Base-by-base conservation (phyloP, 2,329 filamentous ascomycete genomes). In the Sclerotinia subarctica region DNA sequence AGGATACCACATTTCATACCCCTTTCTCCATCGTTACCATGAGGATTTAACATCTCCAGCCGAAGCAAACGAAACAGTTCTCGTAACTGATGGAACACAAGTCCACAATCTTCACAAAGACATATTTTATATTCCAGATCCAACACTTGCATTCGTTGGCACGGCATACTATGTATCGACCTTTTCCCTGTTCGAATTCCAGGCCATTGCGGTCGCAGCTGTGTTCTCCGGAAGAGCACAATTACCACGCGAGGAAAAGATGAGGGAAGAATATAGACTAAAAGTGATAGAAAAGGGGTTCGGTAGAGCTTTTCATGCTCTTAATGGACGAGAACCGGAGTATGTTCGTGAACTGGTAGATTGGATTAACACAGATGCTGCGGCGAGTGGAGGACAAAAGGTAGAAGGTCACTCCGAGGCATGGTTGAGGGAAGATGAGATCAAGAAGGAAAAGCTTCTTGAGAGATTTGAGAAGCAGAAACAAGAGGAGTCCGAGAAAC, bases 1-100 rank as follows among this genome's bases (percentile, higher is more conserved):
- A 0, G 90, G 90, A 0, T 92, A 92, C 73, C 85, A 89, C 72
- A 86, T 87, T 19, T 86, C 86, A 0, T 83, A 89, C 21, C 89
- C 90, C 0, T 92, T 91, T 72, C 79, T 92, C 0, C 75, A 79
- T 0, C 76, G 84, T 13, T 79, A 84, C 24, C 71, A 73, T 29
- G 83, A 81, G 70, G 79, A 80, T 19, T 78, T 78, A 0, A 54
- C 78, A 0, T 63, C 78, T 0, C 77, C 81, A 0, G 76, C 82
- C 1, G 74, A 85, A 0, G 87, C 87, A 0, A 80, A 82, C 49
- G 81, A 86, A 0, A 79, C 76, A 0, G 77, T 86, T 0, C 78
- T 92, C 0, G 84, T 92, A 5, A 91, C 86, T 0, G 77, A 76
- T 65, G 75, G 75, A 21, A 72, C 68, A 1, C 73, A 75, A 68